Base-by-base conservation (phyloP, 2,329 filamentous ascomycete species). In the Phaeoacremonium minimum region DNA sequence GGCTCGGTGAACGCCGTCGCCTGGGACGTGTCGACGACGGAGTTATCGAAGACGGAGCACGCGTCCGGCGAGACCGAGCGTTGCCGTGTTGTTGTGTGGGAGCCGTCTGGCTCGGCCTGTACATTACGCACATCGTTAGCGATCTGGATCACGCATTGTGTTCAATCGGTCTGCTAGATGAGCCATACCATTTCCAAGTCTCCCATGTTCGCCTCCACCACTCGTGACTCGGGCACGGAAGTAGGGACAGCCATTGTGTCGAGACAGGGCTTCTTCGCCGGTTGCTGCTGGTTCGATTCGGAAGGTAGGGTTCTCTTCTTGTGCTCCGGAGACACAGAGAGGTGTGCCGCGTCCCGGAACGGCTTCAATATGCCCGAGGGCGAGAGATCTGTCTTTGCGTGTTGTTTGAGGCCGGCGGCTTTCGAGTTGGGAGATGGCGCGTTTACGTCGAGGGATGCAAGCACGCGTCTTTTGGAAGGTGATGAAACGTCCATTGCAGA, bases 1-100 rank as follows among this genome's bases (percentile, higher is more conserved):
- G 67, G 68, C 43, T 75, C 71, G n/a, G 71, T 75, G 13, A 73
- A 49, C 16, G 60, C 53, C 1, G 71, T 76, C 15, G 60, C 60
- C 51, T 69, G 71, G 5, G 73, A 71, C 16, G 60, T 64, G 48
- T 75, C 68, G 41, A 61, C 55, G 32, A 48, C 56, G 1, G 71
- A 71, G 22, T 26, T n/a, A 51, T 77, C 73, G 42, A 77, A 74
- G 28, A 75, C 51, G 15, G 71, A 73, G 14, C 66, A 68, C 12
- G 63, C 57, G 33, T 66, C 65, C 4, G 70, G 64, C 9, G 66
- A 61, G 28, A 40, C 35, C 19, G 54, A 52, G 13, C 48, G 50
- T 22, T 44, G 50, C 28, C 30, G 35, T 35, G 22, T 16, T 7
- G 32, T 26, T 11, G 40, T 22, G 12, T 36, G 37, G 28, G 34